Conservation (phyloP, 2,329 filamentous ascomycete species). For the Didymella lethalis region DNA sequence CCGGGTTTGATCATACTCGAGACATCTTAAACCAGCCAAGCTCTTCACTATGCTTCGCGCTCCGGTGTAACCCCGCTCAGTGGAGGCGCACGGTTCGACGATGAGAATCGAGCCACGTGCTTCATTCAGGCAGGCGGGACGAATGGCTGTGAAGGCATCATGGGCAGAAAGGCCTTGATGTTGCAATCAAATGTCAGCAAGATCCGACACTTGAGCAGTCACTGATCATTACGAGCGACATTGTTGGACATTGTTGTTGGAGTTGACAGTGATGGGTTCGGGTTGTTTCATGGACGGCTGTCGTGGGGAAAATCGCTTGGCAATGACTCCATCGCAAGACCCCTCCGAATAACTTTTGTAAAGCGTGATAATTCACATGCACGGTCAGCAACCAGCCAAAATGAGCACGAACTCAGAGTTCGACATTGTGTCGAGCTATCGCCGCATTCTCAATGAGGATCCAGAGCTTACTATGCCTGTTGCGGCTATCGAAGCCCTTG, state of each 20-base stretch:
- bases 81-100: background rate
- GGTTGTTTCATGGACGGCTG: background rate
- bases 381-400: slow-evolving; percentile 19
- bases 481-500: slow-evolving; percentile 90
- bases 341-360: slow-evolving; percentile 31
- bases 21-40: slow-evolving; percentile 7
- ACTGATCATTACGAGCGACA: background rate
- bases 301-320: slow-evolving; percentile 22
- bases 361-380: slow-evolving; percentile 6
- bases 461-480: slow-evolving; percentile 93
- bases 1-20: background rate
- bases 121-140: background rate
- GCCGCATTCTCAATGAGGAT: slow-evolving; percentile 70
- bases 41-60: background rate
- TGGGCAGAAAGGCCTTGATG: background rate
- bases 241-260: background rate
- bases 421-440: slow-evolving; percentile 71
- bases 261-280: background rate
- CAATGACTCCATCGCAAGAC: slow-evolving; percentile 26
- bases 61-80: background rate
- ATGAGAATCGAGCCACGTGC: background rate
- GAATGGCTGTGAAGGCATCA: background rate
- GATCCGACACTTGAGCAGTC: background rate
- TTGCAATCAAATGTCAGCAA: background rate
- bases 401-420: slow-evolving; percentile 46